Evolutionary conservation across 352 stramenopile genomes (phyloP).

Genomic region (Globisporangium megalacanthum): DNA sequence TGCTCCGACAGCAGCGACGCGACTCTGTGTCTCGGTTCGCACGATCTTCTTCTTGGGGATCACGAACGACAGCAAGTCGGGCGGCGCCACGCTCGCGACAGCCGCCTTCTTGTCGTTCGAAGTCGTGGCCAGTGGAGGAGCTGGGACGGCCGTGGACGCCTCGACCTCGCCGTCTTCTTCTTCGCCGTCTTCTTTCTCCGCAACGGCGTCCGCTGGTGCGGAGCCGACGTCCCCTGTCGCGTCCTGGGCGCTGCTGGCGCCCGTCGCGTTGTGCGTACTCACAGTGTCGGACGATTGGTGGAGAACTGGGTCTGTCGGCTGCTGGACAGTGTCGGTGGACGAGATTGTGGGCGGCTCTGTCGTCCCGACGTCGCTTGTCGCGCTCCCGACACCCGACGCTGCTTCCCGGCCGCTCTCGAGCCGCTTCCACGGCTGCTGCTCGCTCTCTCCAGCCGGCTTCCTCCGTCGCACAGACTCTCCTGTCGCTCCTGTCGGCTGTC

Average conservation of each 20-base stretch:
- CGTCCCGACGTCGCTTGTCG: too few relatives aligned
- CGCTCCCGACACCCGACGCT: too few relatives aligned
- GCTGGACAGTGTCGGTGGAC: too few relatives aligned
- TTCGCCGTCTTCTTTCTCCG: neutral
- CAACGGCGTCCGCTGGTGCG: neutral
- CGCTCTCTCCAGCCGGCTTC: neutral
- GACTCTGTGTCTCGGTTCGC: conserved; percentile 1
- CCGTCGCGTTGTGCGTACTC: too few relatives aligned
- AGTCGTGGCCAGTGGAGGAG: neutral
- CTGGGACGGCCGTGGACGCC: neutral
- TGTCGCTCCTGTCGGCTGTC: neutral
- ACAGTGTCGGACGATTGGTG: too few relatives aligned
- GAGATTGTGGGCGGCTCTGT: too few relatives aligned
- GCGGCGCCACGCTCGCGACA: neutral
- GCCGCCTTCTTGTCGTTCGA: neutral
- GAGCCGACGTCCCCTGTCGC: neutral
- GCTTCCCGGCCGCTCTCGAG: neutral
- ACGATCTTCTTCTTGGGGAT: conserved; percentile 36
- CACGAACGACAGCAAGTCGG: conserved; percentile 30
- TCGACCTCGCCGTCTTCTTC: conserved; percentile 3
- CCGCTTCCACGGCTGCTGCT: neutral
- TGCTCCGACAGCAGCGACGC: neutral
- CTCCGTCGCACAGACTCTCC: neutral
- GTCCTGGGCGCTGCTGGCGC: neutral
- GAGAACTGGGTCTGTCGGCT: too few relatives aligned